A percentile compares a stretch with the other conserved stretches of the same genome.
phyloP scores from a whole-genome alignment of 176 grass and related monocot genomes.

The Metroxylon sagu region DNA sequence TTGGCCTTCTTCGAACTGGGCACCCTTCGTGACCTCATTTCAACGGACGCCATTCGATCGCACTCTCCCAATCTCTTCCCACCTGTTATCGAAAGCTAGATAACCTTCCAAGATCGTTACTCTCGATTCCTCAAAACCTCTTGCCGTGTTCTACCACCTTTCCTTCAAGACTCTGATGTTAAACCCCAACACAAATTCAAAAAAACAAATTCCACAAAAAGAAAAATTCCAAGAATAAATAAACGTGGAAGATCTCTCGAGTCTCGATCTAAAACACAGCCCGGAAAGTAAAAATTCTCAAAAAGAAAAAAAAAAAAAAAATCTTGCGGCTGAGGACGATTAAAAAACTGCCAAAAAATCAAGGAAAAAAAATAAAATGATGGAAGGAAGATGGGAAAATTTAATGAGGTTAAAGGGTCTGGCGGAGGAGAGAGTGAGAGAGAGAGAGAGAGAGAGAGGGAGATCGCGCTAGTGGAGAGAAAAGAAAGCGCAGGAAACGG shows the following conservation, averaged over 20 bases:
- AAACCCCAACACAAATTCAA: constrained; percentile 14
- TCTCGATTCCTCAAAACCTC: background rate
- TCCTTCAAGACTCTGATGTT: background rate
- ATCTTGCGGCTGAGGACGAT: background rate
- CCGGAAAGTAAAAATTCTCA: constrained; percentile 14
- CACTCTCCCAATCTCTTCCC: background rate
- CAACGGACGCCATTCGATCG: constrained; percentile 61
- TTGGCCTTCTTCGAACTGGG: background rate
- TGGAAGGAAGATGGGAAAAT: too few species aligned
- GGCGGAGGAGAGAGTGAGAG: too few species aligned
- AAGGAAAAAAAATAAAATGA: constrained; percentile 9
- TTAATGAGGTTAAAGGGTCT: too few species aligned
- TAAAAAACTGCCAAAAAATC: background rate
- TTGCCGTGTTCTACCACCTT: background rate
- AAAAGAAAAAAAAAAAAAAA: constrained; percentile 8
- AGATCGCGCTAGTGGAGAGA: too few species aligned
- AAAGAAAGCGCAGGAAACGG: too few species aligned
- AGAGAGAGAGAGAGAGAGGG: too few species aligned
- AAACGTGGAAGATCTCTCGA: constrained; percentile 24
- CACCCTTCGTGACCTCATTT: constrained; percentile 27
- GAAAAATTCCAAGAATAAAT: background rate
- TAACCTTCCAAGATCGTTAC: constrained; percentile 1
- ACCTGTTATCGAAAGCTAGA: constrained; percentile 3
- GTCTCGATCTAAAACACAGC: constrained; percentile 17
- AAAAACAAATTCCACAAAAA: constrained; percentile 17